Evolutionary conservation across 805 yeast genomes (phyloP), one percentile per base, ranked within the genome.

Genomic region (Ogataea dorogensis): DNA sequence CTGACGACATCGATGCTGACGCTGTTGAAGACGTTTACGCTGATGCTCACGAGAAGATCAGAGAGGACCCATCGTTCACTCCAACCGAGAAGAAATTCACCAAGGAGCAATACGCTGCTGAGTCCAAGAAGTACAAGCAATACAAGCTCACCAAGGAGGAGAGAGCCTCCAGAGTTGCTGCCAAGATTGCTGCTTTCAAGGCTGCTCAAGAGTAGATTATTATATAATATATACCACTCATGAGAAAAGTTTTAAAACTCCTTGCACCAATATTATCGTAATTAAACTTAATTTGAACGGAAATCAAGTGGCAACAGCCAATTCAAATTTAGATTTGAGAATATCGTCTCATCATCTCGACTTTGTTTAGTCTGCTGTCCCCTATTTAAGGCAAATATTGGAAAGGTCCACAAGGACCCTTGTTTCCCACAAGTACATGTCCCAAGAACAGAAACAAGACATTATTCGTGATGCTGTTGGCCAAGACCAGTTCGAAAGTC

Each of bases 31-130:
- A 93, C 65, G 68, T 93, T 70, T 93, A 91, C 89, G 59, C 78
- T 53, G 83, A 79, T 62, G 98, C 98, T 63, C 97, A 88, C 73
- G 94, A 78, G 66, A 78, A 81, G 59, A 93, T 93, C 79, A 89
- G 98, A 78, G 98, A 67, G 54, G 94, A 91, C 77, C 98, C 98
- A 70, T 46, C 80, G 53, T 79, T 79, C 84, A 83, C 82, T 77
- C 85, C 88, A 66, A 73, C 95, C 61, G 84, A 79, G 71, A 80
- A 79, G 81, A 86, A 86, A 77, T 83, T 79, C 91, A 75, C 95
- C 79, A 91, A 87, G 82, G 96, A 81, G 68, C 93, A 89, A 76
- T 91, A 87, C 80, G 95, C 95, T 78, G 95, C 94, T 68, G 86
- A 81, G 72, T 80, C 95, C 56, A 84, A 82, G 81, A 87, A 91